These are phyloP conservation scores for Aristolochia contorta DNA, from an alignment of 164 flowering plant genomes.

Conservation along the genomic window DNA sequence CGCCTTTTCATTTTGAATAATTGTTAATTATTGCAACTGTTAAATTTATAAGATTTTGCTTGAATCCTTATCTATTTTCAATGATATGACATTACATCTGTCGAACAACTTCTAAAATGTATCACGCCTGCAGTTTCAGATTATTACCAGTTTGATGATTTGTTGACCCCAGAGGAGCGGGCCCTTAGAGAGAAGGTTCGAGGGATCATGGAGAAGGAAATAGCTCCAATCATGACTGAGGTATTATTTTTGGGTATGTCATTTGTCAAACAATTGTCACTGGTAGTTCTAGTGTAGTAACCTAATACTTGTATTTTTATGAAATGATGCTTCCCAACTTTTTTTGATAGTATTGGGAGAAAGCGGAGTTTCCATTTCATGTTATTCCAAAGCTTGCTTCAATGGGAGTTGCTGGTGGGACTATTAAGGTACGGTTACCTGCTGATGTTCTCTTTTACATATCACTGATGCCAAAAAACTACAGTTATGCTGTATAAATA, in stretches of 20 bases:
- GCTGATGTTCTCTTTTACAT: no score
- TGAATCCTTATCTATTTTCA: background rate
- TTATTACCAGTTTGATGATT: constrained; percentile 74
- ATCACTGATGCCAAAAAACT: no score
- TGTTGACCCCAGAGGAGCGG: constrained; percentile 70
- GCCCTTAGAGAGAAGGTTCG: constrained; percentile 48
- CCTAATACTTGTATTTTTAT: no score
- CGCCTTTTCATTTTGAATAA: no score
- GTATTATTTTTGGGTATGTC: constrained; percentile 22
- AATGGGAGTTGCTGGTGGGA: constrained; percentile 70
- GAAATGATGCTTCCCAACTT: background rate
- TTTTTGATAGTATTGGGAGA: constrained; percentile 83
- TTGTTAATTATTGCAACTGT: no score
- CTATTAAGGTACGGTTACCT: constrained; percentile 52
- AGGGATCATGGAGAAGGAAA: constrained; percentile 70
- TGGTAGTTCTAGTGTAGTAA: no score
- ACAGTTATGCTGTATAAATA: constrained; percentile 5
- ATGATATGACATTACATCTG: background rate
- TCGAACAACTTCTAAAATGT: background rate
- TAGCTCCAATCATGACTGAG: constrained; percentile 83
- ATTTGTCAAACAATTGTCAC: background rate
- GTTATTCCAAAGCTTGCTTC: constrained; percentile 70
- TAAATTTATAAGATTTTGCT: background rate
- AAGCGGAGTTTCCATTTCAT: constrained; percentile 92
- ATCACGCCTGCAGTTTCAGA: constrained; percentile 54